Evolutionary conservation across 2,329 filamentous ascomycete species (phyloP), one percentile per base, ranked within the genome.

Genomic region (Sporothrix pallida): DNA sequence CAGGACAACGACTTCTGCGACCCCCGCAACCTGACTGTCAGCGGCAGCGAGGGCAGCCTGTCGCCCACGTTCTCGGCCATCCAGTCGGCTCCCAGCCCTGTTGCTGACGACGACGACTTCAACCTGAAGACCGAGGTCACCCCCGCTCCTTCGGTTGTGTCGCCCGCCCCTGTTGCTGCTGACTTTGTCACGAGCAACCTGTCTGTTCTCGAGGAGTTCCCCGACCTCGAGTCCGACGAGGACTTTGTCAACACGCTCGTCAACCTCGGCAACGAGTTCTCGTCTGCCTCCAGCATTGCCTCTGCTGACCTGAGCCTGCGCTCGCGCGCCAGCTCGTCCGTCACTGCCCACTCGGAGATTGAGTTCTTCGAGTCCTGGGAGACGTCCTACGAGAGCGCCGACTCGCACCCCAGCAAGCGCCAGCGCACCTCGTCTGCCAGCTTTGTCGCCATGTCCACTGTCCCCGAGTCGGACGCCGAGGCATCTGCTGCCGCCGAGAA

Each of bases 171-270:
- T 82, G 83, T 83, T 81, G 82, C 80, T 81, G 82, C 80, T 83
- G 86, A 88, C 75, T 89, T 90, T 79, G 83, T 85, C 31, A 83
- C 85, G 77, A 84, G 87, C 83, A 88, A 88, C 31, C 87, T 96
- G 44, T 91, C 92, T 37, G 86, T 87, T 9, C 97, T 97, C 78
- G 93, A 97, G 81, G 92, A 94, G 77, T 89, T 97, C 77, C 96
- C 95, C 31, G 94, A 97, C 79, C 87, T 97, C 73, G 95, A 97
- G 81, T 94, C 93, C 0, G 95, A 97, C 79, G 93, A 97, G 87
- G 93, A 96, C 80, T 94, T 97, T 79, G 88, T 90, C 78, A 91
- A 89, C 81, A 88, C 88, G 72, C 87, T 97, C 9, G 90, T 94
- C 76, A 90, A 93, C 79, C 91, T 94, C 77, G 81, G 82, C 73